Conservation (phyloP, 441 rosid species). For the Manihot esculenta region DNA sequence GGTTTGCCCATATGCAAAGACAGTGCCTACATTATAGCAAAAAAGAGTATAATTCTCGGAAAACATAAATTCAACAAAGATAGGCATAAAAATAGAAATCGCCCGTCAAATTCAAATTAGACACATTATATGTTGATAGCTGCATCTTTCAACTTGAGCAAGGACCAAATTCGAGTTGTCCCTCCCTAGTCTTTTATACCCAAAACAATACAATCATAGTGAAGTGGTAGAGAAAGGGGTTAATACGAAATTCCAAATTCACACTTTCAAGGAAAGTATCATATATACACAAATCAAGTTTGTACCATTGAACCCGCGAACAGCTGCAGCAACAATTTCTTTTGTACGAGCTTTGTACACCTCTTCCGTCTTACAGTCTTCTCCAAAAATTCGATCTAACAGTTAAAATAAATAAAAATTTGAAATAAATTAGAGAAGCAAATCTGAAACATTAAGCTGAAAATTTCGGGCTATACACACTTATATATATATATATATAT, state of each 20-base stretch:
- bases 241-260: too few species aligned
- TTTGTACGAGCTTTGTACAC: constrained; percentile 77
- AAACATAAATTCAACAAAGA: background rate
- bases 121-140: background rate
- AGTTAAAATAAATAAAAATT: background rate
- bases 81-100: background rate
- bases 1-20: constrained; percentile 96
- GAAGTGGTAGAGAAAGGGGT: too few species aligned
- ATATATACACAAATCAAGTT: background rate
- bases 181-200: too few species aligned
- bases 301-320: constrained; percentile 85
- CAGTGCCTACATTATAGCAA: constrained; percentile 55
- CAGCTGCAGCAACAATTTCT: constrained; percentile 79
- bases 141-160: too few species aligned
- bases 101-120: background rate
- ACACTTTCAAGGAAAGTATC: too few species aligned
- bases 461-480: too few species aligned
- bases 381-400: constrained; percentile 67
- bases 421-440: background rate
- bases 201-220: too few species aligned
- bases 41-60: background rate
- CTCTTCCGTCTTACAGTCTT: constrained; percentile 58
- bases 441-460: background rate
- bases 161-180: too few species aligned
- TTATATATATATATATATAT: too few species aligned